Evolutionary conservation across 176 grass and related monocot species (phyloP), one percentile per base, ranked within the genome.

Genomic region (Oryza meridionalis): DNA sequence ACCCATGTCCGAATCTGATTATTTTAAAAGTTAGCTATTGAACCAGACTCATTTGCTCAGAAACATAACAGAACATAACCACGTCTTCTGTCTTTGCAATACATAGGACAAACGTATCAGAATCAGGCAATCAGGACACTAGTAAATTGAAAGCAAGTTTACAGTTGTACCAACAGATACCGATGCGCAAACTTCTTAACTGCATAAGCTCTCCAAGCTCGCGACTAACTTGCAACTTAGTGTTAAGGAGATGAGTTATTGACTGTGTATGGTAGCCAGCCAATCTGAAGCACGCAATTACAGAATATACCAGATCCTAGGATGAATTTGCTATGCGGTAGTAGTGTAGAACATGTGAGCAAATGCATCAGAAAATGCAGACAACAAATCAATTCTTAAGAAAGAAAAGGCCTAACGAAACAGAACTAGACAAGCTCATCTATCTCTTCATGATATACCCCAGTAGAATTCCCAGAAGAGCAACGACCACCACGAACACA

Each of bases 381-480:
- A 77, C 66, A 67, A 25, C 65, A n/a, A 19, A n/a, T 62, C 79
- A 29, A 73, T 73, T 83, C 12, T 21, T 76, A 25, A 3, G 22
- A 75, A 38, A 43, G 19, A 44, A 75, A 77, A 49, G 44, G 37
- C 50, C 45, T 66, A 77, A 64, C 53, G 77, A 65, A 65, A 75
- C 16, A 44, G 33, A 35, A 72, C 77, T 70, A 75, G 22, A 62
- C 44, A 62, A 10, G 43, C 11, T 17, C 75, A 61, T 87, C 83
- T 92, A 89, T 90, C 85, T 88, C 67, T 89, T 94, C 65, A 94
- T 55, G 26, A 91, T 45, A 64, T 82, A 94, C 14, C 90, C 92
- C 53, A 97, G 74, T 38, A 97, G 59, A 86, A 97, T 85, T 81
- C 95, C 95, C 74, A 97, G 61, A 46, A 97, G 71, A 71, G 92